A percentile compares a stretch with the other conserved stretches of the same genome.
These are phyloP conservation scores for Kluyveromyces lactis DNA, from an alignment of 805 yeast species.

Conservation along the genomic window DNA sequence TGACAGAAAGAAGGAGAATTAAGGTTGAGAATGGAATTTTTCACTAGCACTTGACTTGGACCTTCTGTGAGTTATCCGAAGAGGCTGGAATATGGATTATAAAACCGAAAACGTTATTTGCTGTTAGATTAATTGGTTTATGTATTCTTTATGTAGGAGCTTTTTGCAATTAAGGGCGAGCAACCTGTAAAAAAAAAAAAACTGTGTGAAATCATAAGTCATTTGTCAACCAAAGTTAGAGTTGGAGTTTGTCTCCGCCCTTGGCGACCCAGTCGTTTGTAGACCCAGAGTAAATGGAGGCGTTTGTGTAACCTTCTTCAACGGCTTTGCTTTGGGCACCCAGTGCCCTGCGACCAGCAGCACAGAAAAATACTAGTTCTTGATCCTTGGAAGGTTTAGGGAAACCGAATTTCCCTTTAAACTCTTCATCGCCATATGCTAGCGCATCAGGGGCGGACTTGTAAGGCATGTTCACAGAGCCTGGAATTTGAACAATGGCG, in stretches of 20 bases:
- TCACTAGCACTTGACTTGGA: too few relatives aligned
- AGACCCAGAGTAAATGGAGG: conserved; percentile 76
- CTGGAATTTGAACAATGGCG: conserved; percentile 62
- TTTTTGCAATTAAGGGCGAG: too few relatives aligned
- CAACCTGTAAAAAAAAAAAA: too few relatives aligned
- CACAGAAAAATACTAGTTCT: conserved; percentile 73
- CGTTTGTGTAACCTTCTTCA: conserved; percentile 65
- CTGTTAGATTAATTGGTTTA: too few relatives aligned
- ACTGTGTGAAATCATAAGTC: too few relatives aligned
- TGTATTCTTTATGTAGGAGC: too few relatives aligned
- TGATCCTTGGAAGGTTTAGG: conserved; percentile 57
- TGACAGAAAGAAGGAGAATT: too few relatives aligned
- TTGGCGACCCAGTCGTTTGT: conserved; percentile 65
- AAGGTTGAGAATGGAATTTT: too few relatives aligned
- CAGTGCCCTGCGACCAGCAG: conserved; percentile 77
- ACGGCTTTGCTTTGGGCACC: conserved; percentile 81
- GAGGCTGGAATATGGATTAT: too few relatives aligned
- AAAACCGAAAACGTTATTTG: too few relatives aligned
- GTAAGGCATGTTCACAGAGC: conserved; percentile 77
- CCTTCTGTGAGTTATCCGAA: too few relatives aligned
- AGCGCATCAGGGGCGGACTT: conserved; percentile 82
- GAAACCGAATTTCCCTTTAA: conserved; percentile 64
- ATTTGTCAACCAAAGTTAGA: conserved; percentile 4
- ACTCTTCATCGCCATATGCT: conserved; percentile 58
- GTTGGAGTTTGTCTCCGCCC: conserved; percentile 20